Percentiles rank a stretch among this genome's conserved stretches.
phyloP scores from a whole-genome alignment of 352 stramenopile genomes.

The Peronospora destructor region DNA sequence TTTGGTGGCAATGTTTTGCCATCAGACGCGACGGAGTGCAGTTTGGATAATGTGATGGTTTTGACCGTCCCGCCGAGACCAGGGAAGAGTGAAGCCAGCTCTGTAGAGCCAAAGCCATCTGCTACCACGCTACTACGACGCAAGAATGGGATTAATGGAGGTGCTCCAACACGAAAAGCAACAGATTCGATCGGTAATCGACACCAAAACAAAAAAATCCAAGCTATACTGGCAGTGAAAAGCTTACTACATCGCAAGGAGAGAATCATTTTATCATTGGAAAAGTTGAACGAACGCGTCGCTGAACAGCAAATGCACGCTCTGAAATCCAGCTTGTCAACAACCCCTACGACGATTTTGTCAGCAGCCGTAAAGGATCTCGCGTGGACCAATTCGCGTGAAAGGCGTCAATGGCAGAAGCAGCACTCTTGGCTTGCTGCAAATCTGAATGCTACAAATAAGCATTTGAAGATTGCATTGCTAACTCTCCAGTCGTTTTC shows the following conservation, averaged over 20 bases:
- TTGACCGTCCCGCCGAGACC: slow-evolving; percentile 30
- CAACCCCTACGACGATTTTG: slow-evolving; percentile 23
- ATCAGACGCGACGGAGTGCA: slow-evolving; percentile 32
- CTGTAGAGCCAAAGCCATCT: slow-evolving; percentile 8
- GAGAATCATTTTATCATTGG: slow-evolving; percentile 41
- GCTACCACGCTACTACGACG: slow-evolving; percentile 27
- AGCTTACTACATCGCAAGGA: slow-evolving; percentile 72
- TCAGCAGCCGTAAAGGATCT: slow-evolving; percentile 24
- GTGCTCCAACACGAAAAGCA: not conserved
- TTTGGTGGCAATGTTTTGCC: slow-evolving; percentile 14
- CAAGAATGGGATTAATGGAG: not conserved
- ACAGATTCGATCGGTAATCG: slow-evolving; percentile 3
- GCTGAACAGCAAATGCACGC: slow-evolving; percentile 17
- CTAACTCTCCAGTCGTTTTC: slow-evolving; percentile 53
- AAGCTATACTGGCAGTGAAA: slow-evolving; percentile 41
- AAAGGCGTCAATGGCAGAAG: slow-evolving; percentile 37
- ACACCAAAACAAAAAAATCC: slow-evolving; percentile 35
- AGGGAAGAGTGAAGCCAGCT: slow-evolving; percentile 1
- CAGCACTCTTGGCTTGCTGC: slow-evolving; percentile 62
- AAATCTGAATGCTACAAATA: slow-evolving; percentile 66
- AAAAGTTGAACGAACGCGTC: slow-evolving; percentile 41
- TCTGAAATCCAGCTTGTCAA: slow-evolving; percentile 25
- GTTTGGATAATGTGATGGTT: slow-evolving; percentile 52
- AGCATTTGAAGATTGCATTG: slow-evolving; percentile 44
- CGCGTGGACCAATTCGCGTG: slow-evolving; percentile 15